A percentile compares a stretch with the other conserved stretches of the same genome.
These are phyloP conservation scores for Furcasterigmium furcatum DNA, from an alignment of 2,329 filamentous ascomycete genomes.

Conservation along the genomic window DNA sequence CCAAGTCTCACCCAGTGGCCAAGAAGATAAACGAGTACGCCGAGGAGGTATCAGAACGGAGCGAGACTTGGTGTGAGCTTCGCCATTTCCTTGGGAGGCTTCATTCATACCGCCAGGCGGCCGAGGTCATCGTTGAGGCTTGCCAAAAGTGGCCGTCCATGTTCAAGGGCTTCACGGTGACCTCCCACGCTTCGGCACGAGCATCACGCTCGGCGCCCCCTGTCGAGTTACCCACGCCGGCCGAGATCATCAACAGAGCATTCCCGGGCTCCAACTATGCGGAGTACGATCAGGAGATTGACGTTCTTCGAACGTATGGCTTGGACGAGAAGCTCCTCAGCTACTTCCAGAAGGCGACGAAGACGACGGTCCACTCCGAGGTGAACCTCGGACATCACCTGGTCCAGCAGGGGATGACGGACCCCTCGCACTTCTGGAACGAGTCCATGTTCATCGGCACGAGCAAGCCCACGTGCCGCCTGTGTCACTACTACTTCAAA, in stretches of 20 bases:
- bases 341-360: not conserved
- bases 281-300: not conserved
- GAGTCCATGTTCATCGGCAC: conserved; percentile 14
- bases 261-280: not conserved
- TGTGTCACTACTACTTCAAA: conserved; percentile 16
- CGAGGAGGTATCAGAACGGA: too few species aligned
- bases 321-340: not conserved
- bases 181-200: conserved; percentile 16
- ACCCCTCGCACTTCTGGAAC: conserved; percentile 6
- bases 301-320: not conserved
- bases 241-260: conserved; percentile 17
- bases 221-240: not conserved
- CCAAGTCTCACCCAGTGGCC: too few species aligned
- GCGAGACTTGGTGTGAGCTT: conserved; percentile 24
- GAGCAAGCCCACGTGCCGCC: conserved; percentile 17
- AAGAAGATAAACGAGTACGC: too few species aligned
- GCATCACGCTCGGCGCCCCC: conserved; percentile 11
- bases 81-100: conserved; percentile 23
- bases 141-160: conserved; percentile 21
- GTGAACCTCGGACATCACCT: conserved; percentile 10
- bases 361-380: conserved; percentile 12
- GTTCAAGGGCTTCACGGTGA: conserved; percentile 25
- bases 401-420: not conserved
- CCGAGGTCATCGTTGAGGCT: conserved; percentile 15
- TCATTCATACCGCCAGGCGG: conserved; percentile 15